Conservation (phyloP, 345 rosid species). For the Reutealis trisperma region DNA sequence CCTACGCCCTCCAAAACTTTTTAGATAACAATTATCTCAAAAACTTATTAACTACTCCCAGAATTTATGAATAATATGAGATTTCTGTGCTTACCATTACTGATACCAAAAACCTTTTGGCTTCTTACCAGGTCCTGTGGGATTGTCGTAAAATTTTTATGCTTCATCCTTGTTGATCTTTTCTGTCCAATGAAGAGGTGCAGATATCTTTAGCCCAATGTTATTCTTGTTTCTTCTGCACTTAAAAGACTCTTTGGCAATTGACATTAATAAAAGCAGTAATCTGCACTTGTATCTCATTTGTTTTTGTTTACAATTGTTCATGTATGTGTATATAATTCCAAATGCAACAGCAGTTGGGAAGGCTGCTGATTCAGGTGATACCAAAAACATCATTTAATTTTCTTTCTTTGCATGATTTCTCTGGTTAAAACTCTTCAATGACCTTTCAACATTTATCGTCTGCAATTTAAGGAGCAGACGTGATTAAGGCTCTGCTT, state of each 20-base stretch:
- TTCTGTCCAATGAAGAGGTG: conserved; percentile 22
- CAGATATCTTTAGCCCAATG: conserved; percentile 14
- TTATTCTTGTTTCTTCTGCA: conserved; percentile 13
- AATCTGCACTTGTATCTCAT: conserved; percentile 12
- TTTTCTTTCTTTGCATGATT: conserved; percentile 13
- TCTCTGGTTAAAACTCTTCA: background rate
- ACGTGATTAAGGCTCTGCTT: background rate
- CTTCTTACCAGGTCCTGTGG: conserved; percentile 27
- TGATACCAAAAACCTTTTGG: background rate
- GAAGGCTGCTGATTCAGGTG: conserved; percentile 14
- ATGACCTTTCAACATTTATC: background rate
- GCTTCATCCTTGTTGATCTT: conserved; percentile 2
- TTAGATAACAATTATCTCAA: background rate
- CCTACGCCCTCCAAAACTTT: background rate
- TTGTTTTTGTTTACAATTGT: conserved; percentile 9
- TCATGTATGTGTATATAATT: conserved; percentile 25
- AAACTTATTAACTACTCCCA: background rate
- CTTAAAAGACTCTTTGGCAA: conserved; percentile 3
- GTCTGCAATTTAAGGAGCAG: background rate
- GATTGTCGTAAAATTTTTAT: background rate
- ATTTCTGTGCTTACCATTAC: background rate
- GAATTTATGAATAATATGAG: background rate
- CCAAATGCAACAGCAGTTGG: conserved; percentile 30
- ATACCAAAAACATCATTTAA: background rate
- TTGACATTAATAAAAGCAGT: conserved; percentile 28